These are phyloP conservation scores for Pleurotus citrinopileatus DNA, from an alignment of 768 basidiomycete species.

Conservation along the genomic window DNA sequence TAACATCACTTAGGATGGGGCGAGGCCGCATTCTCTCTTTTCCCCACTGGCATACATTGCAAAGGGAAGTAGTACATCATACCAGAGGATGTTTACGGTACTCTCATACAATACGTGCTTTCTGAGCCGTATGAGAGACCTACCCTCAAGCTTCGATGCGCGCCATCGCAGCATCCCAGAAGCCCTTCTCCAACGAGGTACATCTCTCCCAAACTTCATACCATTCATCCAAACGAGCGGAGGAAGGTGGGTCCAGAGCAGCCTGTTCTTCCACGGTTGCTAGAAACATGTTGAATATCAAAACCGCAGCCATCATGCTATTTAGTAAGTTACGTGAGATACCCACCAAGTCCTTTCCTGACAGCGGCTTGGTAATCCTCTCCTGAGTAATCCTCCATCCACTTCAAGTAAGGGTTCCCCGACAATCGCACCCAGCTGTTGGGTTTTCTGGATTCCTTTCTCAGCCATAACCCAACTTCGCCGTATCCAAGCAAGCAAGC, in stretches of 20 bases:
- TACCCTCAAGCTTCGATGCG: too few relatives aligned
- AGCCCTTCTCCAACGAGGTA: slow-evolving; percentile 73
- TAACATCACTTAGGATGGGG: not conserved
- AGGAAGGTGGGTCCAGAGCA: slow-evolving; percentile 60
- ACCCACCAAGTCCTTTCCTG: slow-evolving; percentile 66
- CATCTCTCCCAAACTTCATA: slow-evolving; percentile 71
- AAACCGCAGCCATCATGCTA: slow-evolving; percentile 7
- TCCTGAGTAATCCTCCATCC: slow-evolving; percentile 82
- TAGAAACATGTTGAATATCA: slow-evolving; percentile 24
- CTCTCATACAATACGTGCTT: too few relatives aligned
- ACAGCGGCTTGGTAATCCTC: slow-evolving; percentile 72
- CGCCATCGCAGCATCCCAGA: slow-evolving; percentile 76
- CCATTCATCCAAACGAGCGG: slow-evolving; percentile 60
- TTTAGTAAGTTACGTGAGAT: not conserved
- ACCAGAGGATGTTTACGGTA: too few relatives aligned
- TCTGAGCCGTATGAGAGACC: too few relatives aligned
- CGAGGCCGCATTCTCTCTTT: not conserved
- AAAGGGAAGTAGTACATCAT: too few relatives aligned
- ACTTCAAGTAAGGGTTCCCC: slow-evolving; percentile 71
- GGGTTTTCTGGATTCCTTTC: slow-evolving; percentile 45
- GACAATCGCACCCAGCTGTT: slow-evolving; percentile 56
- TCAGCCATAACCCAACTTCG: slow-evolving; percentile 85
- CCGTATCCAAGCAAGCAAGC: slow-evolving; percentile 92
- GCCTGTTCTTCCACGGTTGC: slow-evolving; percentile 74
- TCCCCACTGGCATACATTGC: too few relatives aligned